These are phyloP conservation scores for Pseudocercospora fuligena DNA, from an alignment of 2,329 filamentous ascomycete genomes.

Conservation along the genomic window DNA sequence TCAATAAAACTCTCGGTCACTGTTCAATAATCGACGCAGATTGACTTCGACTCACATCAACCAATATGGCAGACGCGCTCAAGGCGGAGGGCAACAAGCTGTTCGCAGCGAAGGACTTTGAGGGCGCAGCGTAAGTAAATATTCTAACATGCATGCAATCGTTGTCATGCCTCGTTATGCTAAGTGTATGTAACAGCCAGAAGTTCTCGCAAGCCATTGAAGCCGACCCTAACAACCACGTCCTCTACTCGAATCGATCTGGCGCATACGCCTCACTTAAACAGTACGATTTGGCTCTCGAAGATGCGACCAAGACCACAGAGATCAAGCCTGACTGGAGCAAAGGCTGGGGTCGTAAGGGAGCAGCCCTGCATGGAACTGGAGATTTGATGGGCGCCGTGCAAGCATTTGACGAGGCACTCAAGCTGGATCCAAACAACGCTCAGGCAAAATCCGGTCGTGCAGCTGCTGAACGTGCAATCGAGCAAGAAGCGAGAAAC, in stretches of 20 bases:
- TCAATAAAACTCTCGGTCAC: neutral
- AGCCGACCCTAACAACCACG: constrained; percentile 86
- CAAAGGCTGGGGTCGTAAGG: constrained; percentile 94
- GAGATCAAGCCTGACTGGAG: constrained; percentile 97
- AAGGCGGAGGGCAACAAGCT: constrained; percentile 84
- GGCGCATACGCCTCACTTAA: constrained; percentile 85
- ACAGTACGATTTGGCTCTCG: constrained; percentile 81
- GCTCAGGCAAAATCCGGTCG: constrained; percentile 90
- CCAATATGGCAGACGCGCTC: constrained; percentile 65
- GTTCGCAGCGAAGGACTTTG: constrained; percentile 96
- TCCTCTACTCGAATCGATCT: constrained; percentile 97
- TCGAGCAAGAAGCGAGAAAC: constrained; percentile 74
- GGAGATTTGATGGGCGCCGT: constrained; percentile 83
- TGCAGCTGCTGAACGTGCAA: constrained; percentile 82
- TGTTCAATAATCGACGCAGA: neutral
- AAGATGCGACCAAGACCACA: constrained; percentile 91
- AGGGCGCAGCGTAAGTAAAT: constrained; percentile 83
- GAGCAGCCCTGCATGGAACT: constrained; percentile 83
- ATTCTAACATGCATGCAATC: neutral
- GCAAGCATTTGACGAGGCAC: constrained; percentile 91
- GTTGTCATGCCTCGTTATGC: neutral
- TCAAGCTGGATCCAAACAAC: constrained; percentile 90
- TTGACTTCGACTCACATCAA: neutral
- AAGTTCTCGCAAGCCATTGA: constrained; percentile 95
- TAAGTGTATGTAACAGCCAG: constrained; percentile 61